phyloP scores from a whole-genome alignment of 371 early-diverging fungal species.

The Paraphysoderma sedebokerense region DNA sequence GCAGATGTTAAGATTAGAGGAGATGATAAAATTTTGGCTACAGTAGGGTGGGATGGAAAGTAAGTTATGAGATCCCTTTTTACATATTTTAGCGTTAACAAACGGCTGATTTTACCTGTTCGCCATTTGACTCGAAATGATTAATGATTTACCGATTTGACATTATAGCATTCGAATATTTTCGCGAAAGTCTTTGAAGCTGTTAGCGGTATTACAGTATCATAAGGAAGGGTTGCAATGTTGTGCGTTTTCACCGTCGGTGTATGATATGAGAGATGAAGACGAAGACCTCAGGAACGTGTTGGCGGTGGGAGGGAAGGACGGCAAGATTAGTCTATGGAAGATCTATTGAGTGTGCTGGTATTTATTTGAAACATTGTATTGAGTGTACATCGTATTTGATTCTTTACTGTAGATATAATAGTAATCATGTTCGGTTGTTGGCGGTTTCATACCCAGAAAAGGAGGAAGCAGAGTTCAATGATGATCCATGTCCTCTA shows the following conservation, averaged over 20 bases:
- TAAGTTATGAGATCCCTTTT: conserved; percentile 1
- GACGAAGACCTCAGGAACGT: conserved; percentile 9
- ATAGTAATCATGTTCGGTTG: too few species aligned
- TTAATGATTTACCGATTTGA: neutral
- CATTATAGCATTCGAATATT: conserved; percentile 6
- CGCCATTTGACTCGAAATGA: too few species aligned
- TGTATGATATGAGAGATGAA: conserved; percentile 2
- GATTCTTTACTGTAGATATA: too few species aligned
- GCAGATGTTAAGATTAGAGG: conserved; percentile 7
- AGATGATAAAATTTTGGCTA: conserved; percentile 8
- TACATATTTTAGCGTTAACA: too few species aligned
- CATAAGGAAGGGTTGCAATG: neutral
- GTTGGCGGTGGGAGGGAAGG: conserved; percentile 13
- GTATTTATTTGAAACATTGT: too few species aligned
- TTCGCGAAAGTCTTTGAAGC: conserved; percentile 10
- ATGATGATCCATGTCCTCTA: too few species aligned
- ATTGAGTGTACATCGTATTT: too few species aligned
- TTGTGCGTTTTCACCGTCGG: neutral
- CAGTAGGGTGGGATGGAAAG: conserved; percentile 19
- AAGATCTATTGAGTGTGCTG: conserved; percentile 13
- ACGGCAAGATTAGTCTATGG: conserved; percentile 12
- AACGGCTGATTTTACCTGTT: too few species aligned
- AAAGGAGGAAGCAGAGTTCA: too few species aligned
- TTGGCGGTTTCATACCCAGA: too few species aligned
- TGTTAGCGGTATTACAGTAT: conserved; percentile 11